A percentile compares a stretch with the other conserved stretches of the same genome.
Conservation (phyloP, 495 filamentous ascomycete species). For the Neurospora cerealis region DNA sequence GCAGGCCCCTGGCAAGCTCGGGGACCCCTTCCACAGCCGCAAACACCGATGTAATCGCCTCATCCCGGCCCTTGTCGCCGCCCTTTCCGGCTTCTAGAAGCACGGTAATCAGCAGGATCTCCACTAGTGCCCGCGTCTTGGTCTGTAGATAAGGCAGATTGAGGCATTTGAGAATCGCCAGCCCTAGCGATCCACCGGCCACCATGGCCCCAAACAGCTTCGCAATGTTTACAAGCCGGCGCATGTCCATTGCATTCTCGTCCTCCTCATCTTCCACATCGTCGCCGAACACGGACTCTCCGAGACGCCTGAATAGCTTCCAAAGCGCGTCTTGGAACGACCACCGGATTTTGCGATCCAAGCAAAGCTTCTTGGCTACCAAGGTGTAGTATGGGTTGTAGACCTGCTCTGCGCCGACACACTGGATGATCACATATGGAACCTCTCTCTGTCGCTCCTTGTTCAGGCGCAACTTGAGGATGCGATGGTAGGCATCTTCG, state of each 20-base stretch:
- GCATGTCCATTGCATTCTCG: slow-evolving; percentile 33
- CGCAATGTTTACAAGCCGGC: slow-evolving; percentile 80
- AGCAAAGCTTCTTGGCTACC: slow-evolving; percentile 65
- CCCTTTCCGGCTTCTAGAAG: slow-evolving; percentile 45
- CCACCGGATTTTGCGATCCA: slow-evolving; percentile 60
- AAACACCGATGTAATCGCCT: slow-evolving; percentile 57
- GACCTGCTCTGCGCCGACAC: slow-evolving; percentile 65
- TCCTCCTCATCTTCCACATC: slow-evolving; percentile 39
- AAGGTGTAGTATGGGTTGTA: slow-evolving; percentile 95
- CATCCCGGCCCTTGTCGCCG: slow-evolving; percentile 20
- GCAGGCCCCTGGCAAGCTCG: slow-evolving; percentile 57
- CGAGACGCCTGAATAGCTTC: slow-evolving; percentile 79
- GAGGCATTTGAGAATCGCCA: slow-evolving; percentile 63
- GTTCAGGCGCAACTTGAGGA: slow-evolving; percentile 77
- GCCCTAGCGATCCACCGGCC: slow-evolving; percentile 49
- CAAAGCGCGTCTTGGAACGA: slow-evolving; percentile 80
- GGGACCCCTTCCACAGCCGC: slow-evolving; percentile 46
- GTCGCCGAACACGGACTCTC: slow-evolving; percentile 56
- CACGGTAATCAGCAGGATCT: slow-evolving; percentile 65
- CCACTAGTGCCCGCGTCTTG: slow-evolving; percentile 67
- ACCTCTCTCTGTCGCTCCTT: slow-evolving; percentile 79
- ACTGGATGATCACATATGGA: slow-evolving; percentile 78
- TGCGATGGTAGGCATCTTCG: slow-evolving; percentile 66
- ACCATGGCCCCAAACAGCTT: slow-evolving; percentile 75
- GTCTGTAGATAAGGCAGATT: slow-evolving; percentile 68